Percentiles rank a stretch among this genome's conserved stretches.
Evolutionary conservation across 345 rosid species (phyloP).

Genomic region (Eucalyptus paniculata): DNA sequence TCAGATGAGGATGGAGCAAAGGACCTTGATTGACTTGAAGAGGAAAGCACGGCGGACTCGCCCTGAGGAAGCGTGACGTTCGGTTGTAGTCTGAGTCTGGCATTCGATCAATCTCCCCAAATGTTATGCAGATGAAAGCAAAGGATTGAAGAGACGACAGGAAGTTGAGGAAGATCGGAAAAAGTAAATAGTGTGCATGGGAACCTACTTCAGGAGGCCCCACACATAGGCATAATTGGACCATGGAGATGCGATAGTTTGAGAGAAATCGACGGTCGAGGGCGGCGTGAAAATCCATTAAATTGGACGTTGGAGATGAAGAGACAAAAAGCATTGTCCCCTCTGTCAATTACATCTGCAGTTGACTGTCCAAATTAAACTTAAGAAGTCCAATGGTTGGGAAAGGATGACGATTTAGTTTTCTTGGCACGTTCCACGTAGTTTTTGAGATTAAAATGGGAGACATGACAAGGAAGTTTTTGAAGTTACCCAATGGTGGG

Average conservation of each 20-base stretch:
- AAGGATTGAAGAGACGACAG: background rate
- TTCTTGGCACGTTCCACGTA: background rate
- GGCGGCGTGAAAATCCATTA: background rate
- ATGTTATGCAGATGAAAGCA: rapidly evolving
- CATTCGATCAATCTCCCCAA: background rate
- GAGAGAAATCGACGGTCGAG: background rate
- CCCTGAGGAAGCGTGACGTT: background rate
- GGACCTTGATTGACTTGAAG: background rate
- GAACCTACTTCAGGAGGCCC: background rate
- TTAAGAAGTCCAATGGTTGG: rapidly evolving
- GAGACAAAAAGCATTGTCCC: rapidly evolving
- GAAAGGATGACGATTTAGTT: background rate
- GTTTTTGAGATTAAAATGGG: background rate
- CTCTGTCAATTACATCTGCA: rapidly evolving
- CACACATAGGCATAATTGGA: rapidly evolving
- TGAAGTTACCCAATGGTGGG: background rate
- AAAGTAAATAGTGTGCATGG: background rate
- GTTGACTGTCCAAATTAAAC: background rate
- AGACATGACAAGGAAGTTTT: background rate
- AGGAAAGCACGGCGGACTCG: background rate
- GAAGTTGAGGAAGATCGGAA: background rate
- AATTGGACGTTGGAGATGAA: background rate
- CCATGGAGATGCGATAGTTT: background rate
- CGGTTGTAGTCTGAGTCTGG: background rate
- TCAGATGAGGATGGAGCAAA: background rate